phyloP scores from a whole-genome alignment of 1,139 yeast genomes.

The Debaryomycetaceae sp. region DNA sequence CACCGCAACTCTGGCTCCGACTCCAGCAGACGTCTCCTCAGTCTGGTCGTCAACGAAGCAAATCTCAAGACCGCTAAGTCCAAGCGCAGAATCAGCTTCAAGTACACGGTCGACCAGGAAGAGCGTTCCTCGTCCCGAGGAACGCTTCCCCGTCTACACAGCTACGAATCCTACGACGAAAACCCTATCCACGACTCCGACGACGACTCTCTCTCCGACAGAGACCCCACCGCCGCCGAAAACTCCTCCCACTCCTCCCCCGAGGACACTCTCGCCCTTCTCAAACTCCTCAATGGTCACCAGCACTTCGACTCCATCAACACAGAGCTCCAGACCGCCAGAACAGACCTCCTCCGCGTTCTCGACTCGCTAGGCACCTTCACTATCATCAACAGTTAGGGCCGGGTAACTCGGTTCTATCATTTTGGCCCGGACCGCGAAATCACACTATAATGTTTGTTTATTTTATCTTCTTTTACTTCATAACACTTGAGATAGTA shows the following conservation, averaged over 20 bases:
- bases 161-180: not conserved
- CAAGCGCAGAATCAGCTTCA: constrained; percentile 34
- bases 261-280: constrained; percentile 12
- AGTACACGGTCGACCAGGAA: constrained; percentile 15
- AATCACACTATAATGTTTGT: constrained; percentile 5
- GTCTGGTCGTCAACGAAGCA: constrained; percentile 27
- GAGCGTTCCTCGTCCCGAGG: constrained; percentile 2
- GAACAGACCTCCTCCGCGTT: constrained; percentile 51
- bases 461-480: constrained; percentile 14
- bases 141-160: not conserved
- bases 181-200: not conserved
- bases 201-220: not conserved
- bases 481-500: constrained; percentile 1
- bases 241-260: constrained; percentile 6
- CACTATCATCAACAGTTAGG: constrained; percentile 38
- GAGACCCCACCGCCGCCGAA: not conserved
- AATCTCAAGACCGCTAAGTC: constrained; percentile 20
- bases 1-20: not conserved
- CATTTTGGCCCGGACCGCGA: not conserved
- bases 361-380: constrained; percentile 43
- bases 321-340: constrained; percentile 59
- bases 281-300: constrained; percentile 52
- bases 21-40: constrained; percentile 2
- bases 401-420: constrained; percentile 9
- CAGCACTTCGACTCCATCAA: constrained; percentile 72